A percentile compares a stretch with the other conserved stretches of the same genome.
These are phyloP conservation scores for Emmonsia crescens DNA, from an alignment of 2,329 filamentous ascomycete species.

Conservation along the genomic window DNA sequence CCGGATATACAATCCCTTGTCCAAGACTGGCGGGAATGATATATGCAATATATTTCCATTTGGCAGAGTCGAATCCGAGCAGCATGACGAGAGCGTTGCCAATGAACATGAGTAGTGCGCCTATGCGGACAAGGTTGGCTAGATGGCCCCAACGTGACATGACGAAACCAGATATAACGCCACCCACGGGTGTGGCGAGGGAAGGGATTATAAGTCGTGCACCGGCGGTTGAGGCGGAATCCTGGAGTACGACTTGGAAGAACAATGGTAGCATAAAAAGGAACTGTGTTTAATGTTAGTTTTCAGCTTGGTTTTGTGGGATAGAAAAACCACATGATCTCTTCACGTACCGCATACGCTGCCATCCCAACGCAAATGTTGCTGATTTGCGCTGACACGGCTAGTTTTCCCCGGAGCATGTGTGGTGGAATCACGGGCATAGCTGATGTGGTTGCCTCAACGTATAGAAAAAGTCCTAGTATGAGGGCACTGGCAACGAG, in stretches of 20 bases:
- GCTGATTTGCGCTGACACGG: conserved; percentile 45
- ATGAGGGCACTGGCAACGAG: conserved; percentile 29
- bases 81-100: conserved; percentile 34
- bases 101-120: conserved; percentile 34
- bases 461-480: conserved; percentile 27
- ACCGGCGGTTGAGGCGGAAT: conserved; percentile 36
- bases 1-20: conserved; percentile 38
- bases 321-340: too few species aligned
- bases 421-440: conserved; percentile 36
- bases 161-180: conserved; percentile 34
- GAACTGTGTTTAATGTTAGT: conserved; percentile 20
- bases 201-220: conserved; percentile 36
- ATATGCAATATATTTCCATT: conserved; percentile 37
- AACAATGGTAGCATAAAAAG: conserved; percentile 40
- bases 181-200: conserved; percentile 35
- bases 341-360: conserved; percentile 44
- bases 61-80: conserved; percentile 31
- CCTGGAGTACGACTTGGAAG: conserved; percentile 32
- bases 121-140: conserved; percentile 30
- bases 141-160: conserved; percentile 40
- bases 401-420: conserved; percentile 46
- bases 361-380: conserved; percentile 52
- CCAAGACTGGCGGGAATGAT: conserved; percentile 38
- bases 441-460: conserved; percentile 33
- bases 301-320: background rate